A percentile compares a stretch with the other conserved stretches of the same genome.
Evolutionary conservation across 2,329 filamentous ascomycete genomes (phyloP).

Genomic region (Cytospora chrysosperma): DNA sequence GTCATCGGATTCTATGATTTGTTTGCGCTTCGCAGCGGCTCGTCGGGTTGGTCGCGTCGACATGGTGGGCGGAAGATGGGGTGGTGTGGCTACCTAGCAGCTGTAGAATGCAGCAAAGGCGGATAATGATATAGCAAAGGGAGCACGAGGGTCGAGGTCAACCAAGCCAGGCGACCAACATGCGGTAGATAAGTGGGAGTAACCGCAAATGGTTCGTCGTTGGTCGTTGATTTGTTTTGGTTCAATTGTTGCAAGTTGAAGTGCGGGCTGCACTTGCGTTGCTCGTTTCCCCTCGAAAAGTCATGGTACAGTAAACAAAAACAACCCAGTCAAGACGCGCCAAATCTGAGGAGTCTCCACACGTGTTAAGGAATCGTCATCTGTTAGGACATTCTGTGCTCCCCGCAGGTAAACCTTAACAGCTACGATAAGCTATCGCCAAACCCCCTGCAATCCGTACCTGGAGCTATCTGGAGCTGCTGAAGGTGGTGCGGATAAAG

Average conservation of each 20-base stretch:
- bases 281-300: conserved; percentile 11
- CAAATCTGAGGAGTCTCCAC: neutral
- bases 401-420: neutral
- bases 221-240: neutral
- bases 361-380: neutral
- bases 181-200: conserved; percentile 14
- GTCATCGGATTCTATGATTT: conserved; percentile 78
- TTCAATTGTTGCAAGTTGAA: conserved; percentile 5
- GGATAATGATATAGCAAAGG: conserved; percentile 1
- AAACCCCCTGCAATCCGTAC: neutral
- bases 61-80: conserved; percentile 33
- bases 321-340: conserved; percentile 14
- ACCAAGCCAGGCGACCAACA: conserved; percentile 8
- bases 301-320: conserved; percentile 19
- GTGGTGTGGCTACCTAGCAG: conserved; percentile 1
- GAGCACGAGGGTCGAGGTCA: neutral
- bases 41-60: conserved; percentile 45
- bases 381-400: neutral
- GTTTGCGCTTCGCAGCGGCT: conserved; percentile 63
- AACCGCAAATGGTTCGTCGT: neutral
- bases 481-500: neutral
- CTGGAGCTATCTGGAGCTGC: neutral
- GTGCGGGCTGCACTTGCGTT: conserved; percentile 3
- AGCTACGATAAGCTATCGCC: neutral
- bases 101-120: neutral